Evolutionary conservation across 2,329 filamentous ascomycete species (phyloP).

Genomic region (Cercospora berteroae): DNA sequence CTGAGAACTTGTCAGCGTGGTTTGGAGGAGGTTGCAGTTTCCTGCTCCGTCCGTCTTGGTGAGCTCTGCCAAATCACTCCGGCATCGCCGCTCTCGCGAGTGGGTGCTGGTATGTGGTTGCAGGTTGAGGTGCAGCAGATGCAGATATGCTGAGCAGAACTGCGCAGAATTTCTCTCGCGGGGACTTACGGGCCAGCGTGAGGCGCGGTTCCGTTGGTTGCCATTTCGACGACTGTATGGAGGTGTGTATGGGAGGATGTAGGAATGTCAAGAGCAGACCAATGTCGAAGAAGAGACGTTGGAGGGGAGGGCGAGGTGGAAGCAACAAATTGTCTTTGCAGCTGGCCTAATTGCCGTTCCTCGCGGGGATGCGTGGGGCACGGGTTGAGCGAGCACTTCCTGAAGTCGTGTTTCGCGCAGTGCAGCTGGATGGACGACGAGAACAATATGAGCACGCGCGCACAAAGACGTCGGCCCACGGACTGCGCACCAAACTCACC

Average conservation of each 20-base stretch:
- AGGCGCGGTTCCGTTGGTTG: slow-evolving; percentile 18
- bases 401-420: background rate
- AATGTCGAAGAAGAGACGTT: slow-evolving; percentile 1
- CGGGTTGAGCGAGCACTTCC: background rate
- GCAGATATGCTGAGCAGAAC: background rate
- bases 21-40: background rate
- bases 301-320: background rate
- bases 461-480: background rate
- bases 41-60: background rate
- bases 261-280: slow-evolving; percentile 2
- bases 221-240: slow-evolving; percentile 13
- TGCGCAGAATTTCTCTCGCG: background rate
- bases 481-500: background rate
- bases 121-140: background rate
- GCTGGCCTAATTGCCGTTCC: slow-evolving; percentile 1
- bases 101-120: background rate
- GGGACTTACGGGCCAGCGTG: slow-evolving; percentile 23
- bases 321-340: slow-evolving; percentile 8
- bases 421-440: background rate
- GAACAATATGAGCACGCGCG: slow-evolving; percentile 3
- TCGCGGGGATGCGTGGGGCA: slow-evolving; percentile 5
- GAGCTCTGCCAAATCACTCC: background rate
- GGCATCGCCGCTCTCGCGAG: background rate
- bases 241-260: background rate
- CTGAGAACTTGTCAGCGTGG: slow-evolving; percentile 5